Conservation (phyloP, 1,139 yeast species). For the Candida frijolesensis region DNA sequence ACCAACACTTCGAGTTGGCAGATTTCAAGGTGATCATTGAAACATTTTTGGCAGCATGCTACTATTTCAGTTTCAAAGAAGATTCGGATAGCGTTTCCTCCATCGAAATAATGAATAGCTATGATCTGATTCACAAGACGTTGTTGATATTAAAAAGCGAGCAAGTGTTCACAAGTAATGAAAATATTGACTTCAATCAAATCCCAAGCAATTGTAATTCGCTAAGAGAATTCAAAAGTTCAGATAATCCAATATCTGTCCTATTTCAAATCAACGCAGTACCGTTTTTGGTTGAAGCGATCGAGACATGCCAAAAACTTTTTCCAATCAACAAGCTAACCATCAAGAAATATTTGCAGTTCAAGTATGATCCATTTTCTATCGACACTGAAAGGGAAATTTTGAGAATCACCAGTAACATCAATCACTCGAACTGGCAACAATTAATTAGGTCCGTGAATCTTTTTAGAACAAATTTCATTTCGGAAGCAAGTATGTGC, state of each 20-base stretch:
- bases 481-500: conserved; percentile 18
- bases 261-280: conserved; percentile 27
- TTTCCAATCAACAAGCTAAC: conserved; percentile 46
- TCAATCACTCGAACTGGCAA: conserved; percentile 36
- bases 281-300: conserved; percentile 24
- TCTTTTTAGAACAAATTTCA: conserved; percentile 29
- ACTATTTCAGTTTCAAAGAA: conserved; percentile 25
- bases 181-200: conserved; percentile 1
- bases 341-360: conserved; percentile 32
- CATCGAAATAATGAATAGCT: conserved; percentile 31
- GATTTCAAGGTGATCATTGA: conserved; percentile 20
- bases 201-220: neutral
- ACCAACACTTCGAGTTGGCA: conserved; percentile 15
- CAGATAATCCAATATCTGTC: conserved; percentile 19
- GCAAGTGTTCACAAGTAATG: neutral
- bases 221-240: conserved; percentile 6
- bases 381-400: conserved; percentile 29
- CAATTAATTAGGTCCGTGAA: conserved; percentile 26
- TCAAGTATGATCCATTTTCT: conserved; percentile 25
- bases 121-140: conserved; percentile 32
- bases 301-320: conserved; percentile 43
- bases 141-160: conserved; percentile 15
- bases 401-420: conserved; percentile 29
- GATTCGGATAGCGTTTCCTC: conserved; percentile 24
- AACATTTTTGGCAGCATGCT: conserved; percentile 28